These are phyloP conservation scores for Violaceomyces palustris DNA, from an alignment of 1,284 basidiomycete species.

Conservation along the genomic window DNA sequence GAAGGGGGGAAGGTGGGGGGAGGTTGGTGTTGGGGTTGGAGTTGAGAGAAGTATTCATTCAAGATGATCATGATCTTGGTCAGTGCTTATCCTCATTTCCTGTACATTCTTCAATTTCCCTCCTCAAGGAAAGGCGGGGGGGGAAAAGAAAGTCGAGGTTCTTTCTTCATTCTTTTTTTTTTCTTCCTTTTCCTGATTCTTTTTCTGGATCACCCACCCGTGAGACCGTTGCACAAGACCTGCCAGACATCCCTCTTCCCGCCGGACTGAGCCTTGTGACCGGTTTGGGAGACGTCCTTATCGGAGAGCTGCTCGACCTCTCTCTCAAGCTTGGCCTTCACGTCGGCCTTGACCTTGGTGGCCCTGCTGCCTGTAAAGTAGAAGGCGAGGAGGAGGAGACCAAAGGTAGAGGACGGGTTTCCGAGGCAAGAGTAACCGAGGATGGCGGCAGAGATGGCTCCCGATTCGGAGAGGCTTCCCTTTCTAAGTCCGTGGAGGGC, in stretches of 20 bases:
- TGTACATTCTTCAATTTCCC: too few relatives aligned
- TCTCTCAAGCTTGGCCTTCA: slow-evolving; percentile 68
- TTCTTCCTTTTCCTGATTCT: too few relatives aligned
- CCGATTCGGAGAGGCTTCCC: slow-evolving; percentile 33
- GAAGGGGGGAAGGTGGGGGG: too few relatives aligned
- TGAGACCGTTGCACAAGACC: slow-evolving; percentile 35
- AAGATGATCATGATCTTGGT: too few relatives aligned
- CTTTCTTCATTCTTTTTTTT: too few relatives aligned
- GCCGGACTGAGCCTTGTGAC: slow-evolving; percentile 13
- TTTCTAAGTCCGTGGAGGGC: too few relatives aligned
- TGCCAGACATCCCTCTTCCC: slow-evolving; percentile 35
- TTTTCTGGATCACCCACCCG: too few relatives aligned
- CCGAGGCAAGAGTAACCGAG: slow-evolving; percentile 43
- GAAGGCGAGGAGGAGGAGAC: slow-evolving; percentile 34
- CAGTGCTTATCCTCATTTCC: too few relatives aligned
- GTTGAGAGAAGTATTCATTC: too few relatives aligned
- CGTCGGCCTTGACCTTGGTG: slow-evolving; percentile 64
- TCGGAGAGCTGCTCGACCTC: slow-evolving; percentile 3
- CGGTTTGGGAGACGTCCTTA: background rate
- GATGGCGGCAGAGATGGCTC: slow-evolving; percentile 26
- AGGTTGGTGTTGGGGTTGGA: too few relatives aligned
- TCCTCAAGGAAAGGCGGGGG: too few relatives aligned
- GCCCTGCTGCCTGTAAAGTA: slow-evolving; percentile 72
- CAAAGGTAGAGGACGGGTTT: slow-evolving; percentile 36
- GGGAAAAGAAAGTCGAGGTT: too few relatives aligned